Base-by-base conservation (phyloP, 768 basidiomycete species). In the Crassisporium funariophilum region DNA sequence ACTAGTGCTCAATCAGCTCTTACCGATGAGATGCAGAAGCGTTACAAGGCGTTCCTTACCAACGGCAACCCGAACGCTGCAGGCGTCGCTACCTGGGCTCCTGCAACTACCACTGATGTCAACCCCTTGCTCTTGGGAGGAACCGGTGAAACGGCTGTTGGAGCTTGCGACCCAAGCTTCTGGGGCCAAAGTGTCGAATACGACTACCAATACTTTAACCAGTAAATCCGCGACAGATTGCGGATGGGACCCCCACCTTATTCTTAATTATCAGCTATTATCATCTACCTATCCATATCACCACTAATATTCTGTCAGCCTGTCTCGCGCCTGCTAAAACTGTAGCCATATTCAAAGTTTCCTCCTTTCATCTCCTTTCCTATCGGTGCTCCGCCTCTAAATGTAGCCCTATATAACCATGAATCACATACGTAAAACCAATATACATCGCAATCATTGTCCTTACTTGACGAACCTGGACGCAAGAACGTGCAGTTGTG, bases 121-220 rank as follows among this genome's bases (percentile, higher is more conserved):
- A 74, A 82, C 51, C 69, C 87, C 13, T 66, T 85, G 40, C 66
- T 77, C 44, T 70, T 91, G 21, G 89, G 88, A 33, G 81, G 81
- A 16, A 59, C 74, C 5, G 82, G 78, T 40, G 59, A 73, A 48
- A 74, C 73, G 2, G 53, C 75, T 27, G 64, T 76, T 22, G 83
- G 81, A 42, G 82, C 83, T 11, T 91, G 88, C 58, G 72, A 69
- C 46, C 76, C 82, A 19, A 70, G 62, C 40, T 87, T 87, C 68
- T 90, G 88, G 86, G 88, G 88, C 16, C 54, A 65, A 8, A 64
- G 56, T 13, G 80, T 84, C 20, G 69, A 68, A 25, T 91, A 82
- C 58, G 88, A 90, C 68, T 90, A 89, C 65, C 87, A 90, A 62
- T 67, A 81, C 41, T 87, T 68, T 52, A 57, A 65, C 54, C 66